Evolutionary conservation across 1,139 yeast species (phyloP), one percentile per base, ranked within the genome.

Genomic region (Spathaspora sp.): DNA sequence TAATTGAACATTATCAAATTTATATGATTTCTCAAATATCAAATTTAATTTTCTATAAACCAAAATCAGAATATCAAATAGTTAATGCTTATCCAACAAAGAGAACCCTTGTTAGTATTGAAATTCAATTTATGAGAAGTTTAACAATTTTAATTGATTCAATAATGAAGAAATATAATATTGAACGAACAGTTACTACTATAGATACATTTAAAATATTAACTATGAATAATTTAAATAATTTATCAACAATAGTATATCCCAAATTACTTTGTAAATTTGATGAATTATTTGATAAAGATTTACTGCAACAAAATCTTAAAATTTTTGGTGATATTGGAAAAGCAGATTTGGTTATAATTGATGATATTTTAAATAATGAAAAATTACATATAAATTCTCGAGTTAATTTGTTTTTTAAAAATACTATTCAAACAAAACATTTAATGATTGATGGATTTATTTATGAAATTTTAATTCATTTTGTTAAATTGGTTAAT

Each of bases 71-170:
- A 25, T 61, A 67, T 8, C 60, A 68, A 23, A 67, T 71, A 27
- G 67, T 67, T 1, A 51, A 67, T 1, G 55, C 72, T 1, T 67
- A 71, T 48, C 79, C 80, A 11, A 70, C 72, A 50, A 74, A 74
- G 47, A 59, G 76, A 44, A 64, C 66, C 43, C 57, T 74, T 45
- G 74, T 74, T 1, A 69, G 76, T 49, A 61, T 74, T 46, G 80
- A 74, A 54, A 73, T 74, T 43, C 80, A 74, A 52, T 74, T 74
- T 51, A 71, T 74, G 74, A 60, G 80, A 57, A 69, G 76, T 54
- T 63, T 74, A 55, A 71, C 70, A 43, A 70, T 72, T 23, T 53
- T 74, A 5, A 62, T 72, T 39, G 79, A 74, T 47, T 71, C 78
- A 1, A 62, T 73, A 18, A 70, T 74, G 72, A 74, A 74, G 51